phyloP scores from a whole-genome alignment of 2,329 filamentous ascomycete genomes.

The Bertia moriformis region DNA sequence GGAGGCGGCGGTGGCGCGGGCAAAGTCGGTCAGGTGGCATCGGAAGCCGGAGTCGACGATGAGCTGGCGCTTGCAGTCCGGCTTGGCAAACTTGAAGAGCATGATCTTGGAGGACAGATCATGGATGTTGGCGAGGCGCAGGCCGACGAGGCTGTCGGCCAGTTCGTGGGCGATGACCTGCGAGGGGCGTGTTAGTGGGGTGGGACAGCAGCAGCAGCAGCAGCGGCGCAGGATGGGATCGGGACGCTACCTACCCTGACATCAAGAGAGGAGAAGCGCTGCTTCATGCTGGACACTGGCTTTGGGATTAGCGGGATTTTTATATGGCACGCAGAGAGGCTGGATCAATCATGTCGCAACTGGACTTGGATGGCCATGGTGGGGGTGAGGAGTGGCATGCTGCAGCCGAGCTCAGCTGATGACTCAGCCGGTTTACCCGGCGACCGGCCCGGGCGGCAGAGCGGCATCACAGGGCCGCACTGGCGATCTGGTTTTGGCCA shows the following conservation, averaged over 20 bases:
- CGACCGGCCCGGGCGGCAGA: too few relatives aligned
- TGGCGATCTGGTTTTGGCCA: too few relatives aligned
- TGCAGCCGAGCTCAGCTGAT: too few relatives aligned
- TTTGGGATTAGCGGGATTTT: too few relatives aligned
- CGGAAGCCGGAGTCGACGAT: conserved; percentile 91
- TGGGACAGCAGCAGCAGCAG: too few relatives aligned
- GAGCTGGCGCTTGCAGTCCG: conserved; percentile 75
- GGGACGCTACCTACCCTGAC: conserved; percentile 38
- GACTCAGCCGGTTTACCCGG: too few relatives aligned
- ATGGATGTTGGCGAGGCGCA: conserved; percentile 86
- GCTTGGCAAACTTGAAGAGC: conserved; percentile 85
- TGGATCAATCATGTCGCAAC: too few relatives aligned
- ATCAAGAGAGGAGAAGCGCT: conserved; percentile 63
- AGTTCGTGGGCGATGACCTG: conserved; percentile 93
- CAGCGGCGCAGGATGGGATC: not conserved
- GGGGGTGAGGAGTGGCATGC: too few relatives aligned
- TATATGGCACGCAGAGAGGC: too few relatives aligned
- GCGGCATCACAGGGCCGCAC: too few relatives aligned
- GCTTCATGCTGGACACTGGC: conserved; percentile 67
- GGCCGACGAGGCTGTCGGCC: conserved; percentile 55
- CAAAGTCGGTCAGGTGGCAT: conserved; percentile 83
- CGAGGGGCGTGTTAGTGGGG: conserved; percentile 1
- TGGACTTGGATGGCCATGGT: too few relatives aligned
- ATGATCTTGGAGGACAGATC: conserved; percentile 92
- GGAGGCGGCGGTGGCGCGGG: conserved; percentile 67